Evolutionary conservation across 805 yeast species (phyloP), one percentile per base, ranked within the genome.

Genomic region (Candida krabiensis): DNA sequence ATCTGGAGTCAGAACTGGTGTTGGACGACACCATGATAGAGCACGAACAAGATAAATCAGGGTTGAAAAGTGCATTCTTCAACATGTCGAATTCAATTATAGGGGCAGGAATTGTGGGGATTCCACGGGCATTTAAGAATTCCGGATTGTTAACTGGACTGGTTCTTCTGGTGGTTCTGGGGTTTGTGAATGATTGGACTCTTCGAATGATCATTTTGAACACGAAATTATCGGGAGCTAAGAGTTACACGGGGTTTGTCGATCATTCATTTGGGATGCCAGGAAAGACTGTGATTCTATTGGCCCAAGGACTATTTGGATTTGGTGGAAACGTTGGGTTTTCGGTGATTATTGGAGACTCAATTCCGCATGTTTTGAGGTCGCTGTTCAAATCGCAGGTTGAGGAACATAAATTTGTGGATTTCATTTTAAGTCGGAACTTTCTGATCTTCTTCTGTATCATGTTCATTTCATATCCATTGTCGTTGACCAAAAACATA

Each of bases 81-180:
- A 91, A 91, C 62, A 89, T 90, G 96, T 95, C 96, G 8, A 90
- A 90, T 61, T 83, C 95, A 14, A 91, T 91, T 44, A 70, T 91
- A 5, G 98, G 98, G 0, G 97, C 98, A 0, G 98, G 98, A 6
- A 86, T 91, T 37, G 87, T 91, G 22, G 96, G 97, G 2, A 95
- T 89, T 47, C 95, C 98, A 2, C 84, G 81, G 47, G 96, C 97
- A 0, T 78, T 90, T 53, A 69, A 74, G 31, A 86, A 89, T 52
- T 73, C 86, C 14, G 98, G 98, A 0, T 60, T 91, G 3, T 41
- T 81, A 0, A 88, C 91, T 0, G 95, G 96, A 3, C 54, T 82
- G 1, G 16, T 87, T 2, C 70, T 80, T 5, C 70, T 88, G 56
- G 52, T 79, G 0, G 52, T 74, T 0, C 63, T 91, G 38, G 80